Evolutionary conservation across 2,329 filamentous ascomycete genomes (phyloP), one percentile per base, ranked within the genome.

Genomic region (Aspergillus fischeri): DNA sequence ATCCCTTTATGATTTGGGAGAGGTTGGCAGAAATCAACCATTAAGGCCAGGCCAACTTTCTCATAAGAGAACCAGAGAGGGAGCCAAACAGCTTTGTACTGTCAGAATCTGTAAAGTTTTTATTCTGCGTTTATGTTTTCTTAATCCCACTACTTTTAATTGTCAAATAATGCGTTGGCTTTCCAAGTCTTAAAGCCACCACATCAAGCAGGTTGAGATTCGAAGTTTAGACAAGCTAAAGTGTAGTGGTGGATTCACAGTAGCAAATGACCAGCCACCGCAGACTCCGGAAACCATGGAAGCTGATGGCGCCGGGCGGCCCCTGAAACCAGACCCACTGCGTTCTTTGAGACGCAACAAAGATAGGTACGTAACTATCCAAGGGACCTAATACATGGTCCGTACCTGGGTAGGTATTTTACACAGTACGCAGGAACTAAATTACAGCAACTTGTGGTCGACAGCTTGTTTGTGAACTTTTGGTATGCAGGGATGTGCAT

Each of bases 401-500:
- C 52, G 51, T 56, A 54, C 5, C 5, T 7, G 5, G 4, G 10
- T 14, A 32, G 11, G 10, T 14, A 32, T 32, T 32, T 32, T 32
- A 32, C 29, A 2, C 1, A 14, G 11, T 38, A 17, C 32, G 14
- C 32, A 53, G 55, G 49, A 49, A 49, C 32, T 42, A 7, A 48
- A 6, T 38, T 27, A 58, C 60, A 57, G 58, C 65, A 63, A 61
- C 60, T 66, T 57, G 56, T 48, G 52, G 29, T 44, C 14, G n/a
- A 17, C 44, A 47, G 10, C 14, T 49, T 14, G 20, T 25, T 41
- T n/a, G 3, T 32, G 17, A 20, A 14, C 5, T 17, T 51, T 14
- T 60, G 68, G 68, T 64, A 71, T 70, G 69, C 63, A 71, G 69
- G 69, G 68, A 68, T 67, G 60, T 42, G 49, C 55, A 63, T 63